Evolutionary conservation across 2,329 filamentous ascomycete genomes (phyloP).

Genomic region (Colletotrichum sp.): DNA sequence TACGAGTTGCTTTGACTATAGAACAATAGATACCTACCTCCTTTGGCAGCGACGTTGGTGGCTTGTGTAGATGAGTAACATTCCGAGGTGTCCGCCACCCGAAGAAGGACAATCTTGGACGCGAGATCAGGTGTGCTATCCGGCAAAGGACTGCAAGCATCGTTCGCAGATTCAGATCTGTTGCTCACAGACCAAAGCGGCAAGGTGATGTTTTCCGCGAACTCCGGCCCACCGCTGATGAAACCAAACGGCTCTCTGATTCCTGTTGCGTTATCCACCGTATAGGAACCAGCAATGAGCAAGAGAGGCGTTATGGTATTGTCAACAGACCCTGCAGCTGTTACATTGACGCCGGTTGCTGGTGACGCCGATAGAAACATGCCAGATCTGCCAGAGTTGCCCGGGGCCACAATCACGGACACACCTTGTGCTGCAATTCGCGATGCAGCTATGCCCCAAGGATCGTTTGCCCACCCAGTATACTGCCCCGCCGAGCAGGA

Average conservation of each 20-base stretch:
- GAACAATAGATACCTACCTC: constrained; percentile 37
- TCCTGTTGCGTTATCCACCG: background rate
- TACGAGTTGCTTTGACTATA: background rate
- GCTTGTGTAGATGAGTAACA: constrained; percentile 41
- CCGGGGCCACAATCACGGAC: constrained; percentile 29
- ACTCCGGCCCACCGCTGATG: background rate
- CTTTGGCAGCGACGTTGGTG: constrained; percentile 41
- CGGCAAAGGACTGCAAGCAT: constrained; percentile 29
- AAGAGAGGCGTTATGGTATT: constrained; percentile 16
- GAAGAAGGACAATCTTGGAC: constrained; percentile 43
- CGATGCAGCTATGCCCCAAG: constrained; percentile 26
- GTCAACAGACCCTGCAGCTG: constrained; percentile 25
- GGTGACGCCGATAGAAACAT: constrained; percentile 26
- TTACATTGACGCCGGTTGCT: constrained; percentile 26
- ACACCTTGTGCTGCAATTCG: constrained; percentile 33
- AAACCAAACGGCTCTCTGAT: constrained; percentile 1
- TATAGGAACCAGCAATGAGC: background rate
- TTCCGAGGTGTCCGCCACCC: constrained; percentile 28
- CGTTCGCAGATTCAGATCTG: constrained; percentile 16
- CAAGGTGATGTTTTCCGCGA: constrained; percentile 3
- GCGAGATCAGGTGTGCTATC: constrained; percentile 39
- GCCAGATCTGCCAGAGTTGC: constrained; percentile 28
- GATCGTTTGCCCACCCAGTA: constrained; percentile 31
- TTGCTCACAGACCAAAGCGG: constrained; percentile 7
- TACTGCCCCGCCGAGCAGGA: constrained; percentile 28